These are phyloP conservation scores for Penicillium fuscoglaucum DNA, from an alignment of 2,329 filamentous ascomycete species.

Conservation along the genomic window DNA sequence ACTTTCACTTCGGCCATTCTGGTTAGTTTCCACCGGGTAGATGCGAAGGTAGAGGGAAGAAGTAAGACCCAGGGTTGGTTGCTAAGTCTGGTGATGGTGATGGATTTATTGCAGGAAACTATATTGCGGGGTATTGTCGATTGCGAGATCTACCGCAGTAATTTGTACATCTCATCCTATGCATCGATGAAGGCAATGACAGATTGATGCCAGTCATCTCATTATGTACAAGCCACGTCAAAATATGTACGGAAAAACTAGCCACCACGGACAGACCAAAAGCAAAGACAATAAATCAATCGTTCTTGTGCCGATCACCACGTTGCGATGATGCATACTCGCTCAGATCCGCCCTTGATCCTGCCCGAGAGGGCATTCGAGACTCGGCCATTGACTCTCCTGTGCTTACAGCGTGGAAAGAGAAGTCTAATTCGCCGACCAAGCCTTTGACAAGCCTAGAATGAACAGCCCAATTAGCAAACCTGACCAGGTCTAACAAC, in stretches of 20 bases:
- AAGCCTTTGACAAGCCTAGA: conserved; percentile 60
- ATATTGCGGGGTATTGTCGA: conserved; percentile 3
- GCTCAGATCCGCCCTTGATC: conserved; percentile 26
- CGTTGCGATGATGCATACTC: conserved; percentile 24
- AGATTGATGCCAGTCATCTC: not conserved
- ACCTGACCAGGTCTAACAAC: fast-evolving
- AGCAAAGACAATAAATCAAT: conserved; percentile 15
- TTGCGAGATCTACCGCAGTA: not conserved
- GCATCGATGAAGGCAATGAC: not conserved
- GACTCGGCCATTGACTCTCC: conserved; percentile 27
- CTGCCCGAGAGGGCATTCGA: conserved; percentile 21
- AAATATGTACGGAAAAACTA: not conserved
- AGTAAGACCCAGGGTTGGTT: not conserved
- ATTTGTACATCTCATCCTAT: not conserved
- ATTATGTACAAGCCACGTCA: not conserved
- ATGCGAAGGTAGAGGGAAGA: not conserved
- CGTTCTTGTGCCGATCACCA: conserved; percentile 31
- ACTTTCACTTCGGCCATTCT: not conserved
- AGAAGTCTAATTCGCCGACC: conserved; percentile 75
- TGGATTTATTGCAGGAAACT: not conserved
- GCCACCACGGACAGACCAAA: not conserved
- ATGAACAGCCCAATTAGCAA: conserved; percentile 8
- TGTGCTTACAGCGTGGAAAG: conserved; percentile 58
- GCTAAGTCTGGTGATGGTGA: not conserved
- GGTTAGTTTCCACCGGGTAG: not conserved